Percentiles rank a stretch among this genome's conserved stretches.
Conservation (phyloP, 2,329 filamentous ascomycete species). For the Capronia americana region DNA sequence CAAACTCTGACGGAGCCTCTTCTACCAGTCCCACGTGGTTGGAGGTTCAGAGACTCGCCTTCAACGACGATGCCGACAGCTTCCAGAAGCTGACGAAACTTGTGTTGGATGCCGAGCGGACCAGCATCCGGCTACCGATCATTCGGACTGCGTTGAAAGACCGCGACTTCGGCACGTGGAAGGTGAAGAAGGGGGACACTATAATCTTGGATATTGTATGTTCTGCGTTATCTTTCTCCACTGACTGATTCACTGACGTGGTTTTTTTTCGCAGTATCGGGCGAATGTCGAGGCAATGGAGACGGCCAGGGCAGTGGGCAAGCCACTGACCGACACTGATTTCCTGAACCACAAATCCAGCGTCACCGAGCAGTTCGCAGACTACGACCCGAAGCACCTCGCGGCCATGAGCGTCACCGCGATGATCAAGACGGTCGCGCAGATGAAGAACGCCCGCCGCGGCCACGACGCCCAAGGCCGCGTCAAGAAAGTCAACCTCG, state of each 20-base stretch:
- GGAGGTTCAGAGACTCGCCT: background rate
- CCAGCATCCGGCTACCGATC: background rate
- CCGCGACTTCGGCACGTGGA: background rate
- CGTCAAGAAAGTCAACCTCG: slow-evolving; percentile 3
- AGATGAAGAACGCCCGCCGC: slow-evolving; percentile 5
- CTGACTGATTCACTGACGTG: background rate
- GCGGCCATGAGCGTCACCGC: background rate
- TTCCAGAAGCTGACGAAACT: slow-evolving; percentile 5
- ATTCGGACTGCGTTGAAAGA: background rate
- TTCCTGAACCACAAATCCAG: background rate
- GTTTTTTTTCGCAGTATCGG: background rate
- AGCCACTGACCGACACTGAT: background rate
- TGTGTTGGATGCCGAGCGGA: background rate
- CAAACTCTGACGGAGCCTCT: background rate
- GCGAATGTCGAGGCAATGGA: background rate
- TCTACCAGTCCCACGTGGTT: background rate
- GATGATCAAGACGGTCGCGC: background rate
- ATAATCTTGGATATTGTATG: slow-evolving; percentile 3
- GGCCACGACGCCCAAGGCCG: slow-evolving; percentile 3
- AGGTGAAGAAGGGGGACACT: background rate
- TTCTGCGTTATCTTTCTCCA: background rate
- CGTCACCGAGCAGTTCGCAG: slow-evolving; percentile 4
- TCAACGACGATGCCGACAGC: background rate
- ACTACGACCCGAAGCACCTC: slow-evolving; percentile 3
- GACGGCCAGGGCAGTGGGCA: background rate